These are phyloP conservation scores for Ustilago loliicola DNA, from an alignment of 1,284 basidiomycete genomes.

Conservation along the genomic window DNA sequence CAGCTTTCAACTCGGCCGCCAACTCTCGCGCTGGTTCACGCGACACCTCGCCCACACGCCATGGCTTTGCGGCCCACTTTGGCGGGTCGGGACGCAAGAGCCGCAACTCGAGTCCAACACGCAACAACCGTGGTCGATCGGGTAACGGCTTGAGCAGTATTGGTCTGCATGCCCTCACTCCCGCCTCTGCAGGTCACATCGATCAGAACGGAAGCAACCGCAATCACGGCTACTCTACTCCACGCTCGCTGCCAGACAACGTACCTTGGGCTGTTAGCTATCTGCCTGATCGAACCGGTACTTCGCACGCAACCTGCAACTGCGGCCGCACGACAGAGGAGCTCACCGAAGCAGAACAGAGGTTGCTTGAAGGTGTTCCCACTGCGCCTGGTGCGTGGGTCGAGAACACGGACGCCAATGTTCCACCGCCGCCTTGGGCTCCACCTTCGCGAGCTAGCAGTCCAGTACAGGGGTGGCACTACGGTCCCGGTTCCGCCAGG, in stretches of 20 bases:
- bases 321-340: constrained; percentile 65
- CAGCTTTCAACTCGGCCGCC: constrained; percentile 45
- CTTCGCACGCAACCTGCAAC: constrained; percentile 64
- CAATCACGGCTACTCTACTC: constrained; percentile 49
- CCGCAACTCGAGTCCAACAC: constrained; percentile 50
- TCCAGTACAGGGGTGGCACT: constrained; percentile 51
- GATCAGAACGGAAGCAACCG: constrained; percentile 48
- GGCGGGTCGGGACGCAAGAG: constrained; percentile 44
- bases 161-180: constrained; percentile 52
- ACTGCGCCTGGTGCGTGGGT: constrained; percentile 66
- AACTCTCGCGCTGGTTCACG: constrained; percentile 51
- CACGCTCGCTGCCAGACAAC: constrained; percentile 60
- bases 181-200: constrained; percentile 50
- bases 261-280: constrained; percentile 65
- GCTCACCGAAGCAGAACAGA: constrained; percentile 63
- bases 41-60: constrained; percentile 57
- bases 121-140: constrained; percentile 38
- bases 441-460: constrained; percentile 59
- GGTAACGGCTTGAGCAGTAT: constrained; percentile 46
- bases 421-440: constrained; percentile 65
- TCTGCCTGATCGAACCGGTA: constrained; percentile 62
- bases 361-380: constrained; percentile 64
- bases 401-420: constrained; percentile 45
- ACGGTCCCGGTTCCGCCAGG: constrained; percentile 24
- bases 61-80: constrained; percentile 53